Evolutionary conservation across 73 alveolate species (phyloP).

Genomic region (Effrenium voratum): DNA sequence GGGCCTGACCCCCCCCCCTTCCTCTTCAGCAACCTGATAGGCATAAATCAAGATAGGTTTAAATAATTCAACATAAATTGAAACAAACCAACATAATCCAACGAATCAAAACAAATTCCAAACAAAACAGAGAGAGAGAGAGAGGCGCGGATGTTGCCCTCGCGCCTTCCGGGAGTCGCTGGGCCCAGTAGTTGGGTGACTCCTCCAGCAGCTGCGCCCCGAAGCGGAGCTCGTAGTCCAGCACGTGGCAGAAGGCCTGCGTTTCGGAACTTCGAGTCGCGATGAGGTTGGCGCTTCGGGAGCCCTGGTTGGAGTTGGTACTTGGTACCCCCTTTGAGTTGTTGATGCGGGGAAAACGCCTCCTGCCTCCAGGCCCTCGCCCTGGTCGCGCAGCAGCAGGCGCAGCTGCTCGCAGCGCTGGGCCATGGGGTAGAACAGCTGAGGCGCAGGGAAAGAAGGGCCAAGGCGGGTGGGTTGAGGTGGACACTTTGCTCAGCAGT

Average conservation of each 20-base stretch:
- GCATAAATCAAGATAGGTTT: too few relatives aligned
- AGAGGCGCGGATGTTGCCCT: not conserved
- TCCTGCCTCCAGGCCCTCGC: not conserved
- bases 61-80: too few relatives aligned
- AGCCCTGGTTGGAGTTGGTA: not conserved
- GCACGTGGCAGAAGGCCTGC: constrained; percentile 69
- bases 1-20: too few relatives aligned
- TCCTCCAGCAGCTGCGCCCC: constrained; percentile 15
- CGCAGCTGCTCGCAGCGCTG: constrained; percentile 50
- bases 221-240: constrained; percentile 44
- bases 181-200: constrained; percentile 93
- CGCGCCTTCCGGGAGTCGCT: constrained; percentile 52
- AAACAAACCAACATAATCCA: too few relatives aligned
- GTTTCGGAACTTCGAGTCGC: too few relatives aligned
- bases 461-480: not conserved
- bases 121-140: too few relatives aligned
- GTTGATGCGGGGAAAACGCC: not conserved
- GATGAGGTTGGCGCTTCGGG: too few relatives aligned
- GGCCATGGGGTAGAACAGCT: constrained; percentile 60
- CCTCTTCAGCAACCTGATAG: too few relatives aligned
- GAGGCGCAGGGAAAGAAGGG: too few relatives aligned
- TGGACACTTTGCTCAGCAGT: not conserved
- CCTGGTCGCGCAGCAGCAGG: constrained; percentile 3
- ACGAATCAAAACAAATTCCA: too few relatives aligned
- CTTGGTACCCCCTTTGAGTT: not conserved